These are phyloP conservation scores for Phialophora verrucosa DNA, from an alignment of 2,329 filamentous ascomycete species.

Conservation along the genomic window DNA sequence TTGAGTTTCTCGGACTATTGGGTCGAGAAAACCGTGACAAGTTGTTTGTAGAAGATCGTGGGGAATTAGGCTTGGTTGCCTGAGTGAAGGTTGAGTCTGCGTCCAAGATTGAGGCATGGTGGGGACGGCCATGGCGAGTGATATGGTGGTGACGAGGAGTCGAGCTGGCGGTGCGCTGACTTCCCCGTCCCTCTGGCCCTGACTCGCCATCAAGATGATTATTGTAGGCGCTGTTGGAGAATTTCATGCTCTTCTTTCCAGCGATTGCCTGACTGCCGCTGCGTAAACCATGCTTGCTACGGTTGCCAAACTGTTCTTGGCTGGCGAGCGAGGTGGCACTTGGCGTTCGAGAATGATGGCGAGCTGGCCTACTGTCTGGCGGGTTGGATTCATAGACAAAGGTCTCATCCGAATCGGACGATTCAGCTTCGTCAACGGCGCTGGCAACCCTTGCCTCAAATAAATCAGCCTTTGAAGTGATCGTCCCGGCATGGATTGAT, in stretches of 20 bases:
- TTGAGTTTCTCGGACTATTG: constrained; percentile 68
- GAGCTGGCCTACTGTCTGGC: constrained; percentile 67
- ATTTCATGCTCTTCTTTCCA: constrained; percentile 95
- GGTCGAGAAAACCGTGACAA: constrained; percentile 66
- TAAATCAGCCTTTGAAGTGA: constrained; percentile 94
- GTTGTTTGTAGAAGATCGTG: constrained; percentile 54
- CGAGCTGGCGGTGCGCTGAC: constrained; percentile 62
- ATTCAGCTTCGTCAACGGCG: constrained; percentile 93
- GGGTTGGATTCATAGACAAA: constrained; percentile 99
- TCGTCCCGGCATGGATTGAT: constrained; percentile 57
- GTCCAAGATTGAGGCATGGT: constrained; percentile 74
- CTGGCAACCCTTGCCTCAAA: constrained; percentile 97
- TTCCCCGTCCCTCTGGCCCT: constrained; percentile 68
- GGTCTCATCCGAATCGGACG: constrained; percentile 96
- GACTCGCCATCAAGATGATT: constrained; percentile 69
- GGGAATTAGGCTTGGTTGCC: constrained; percentile 66
- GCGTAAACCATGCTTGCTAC: constrained; percentile 70
- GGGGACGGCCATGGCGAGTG: constrained; percentile 75
- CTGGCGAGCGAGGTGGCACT: constrained; percentile 79
- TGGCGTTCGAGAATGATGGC: constrained; percentile 91
- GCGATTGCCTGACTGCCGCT: constrained; percentile 68
- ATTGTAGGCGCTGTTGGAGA: constrained; percentile 77
- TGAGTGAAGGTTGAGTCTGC: constrained; percentile 79
- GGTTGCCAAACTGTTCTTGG: constrained; percentile 53
- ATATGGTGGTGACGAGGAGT: constrained; percentile 79